A percentile compares a stretch with the other conserved stretches of the same genome.
Conservation (phyloP, 805 yeast genomes). For the Monosporozyma solicola region DNA sequence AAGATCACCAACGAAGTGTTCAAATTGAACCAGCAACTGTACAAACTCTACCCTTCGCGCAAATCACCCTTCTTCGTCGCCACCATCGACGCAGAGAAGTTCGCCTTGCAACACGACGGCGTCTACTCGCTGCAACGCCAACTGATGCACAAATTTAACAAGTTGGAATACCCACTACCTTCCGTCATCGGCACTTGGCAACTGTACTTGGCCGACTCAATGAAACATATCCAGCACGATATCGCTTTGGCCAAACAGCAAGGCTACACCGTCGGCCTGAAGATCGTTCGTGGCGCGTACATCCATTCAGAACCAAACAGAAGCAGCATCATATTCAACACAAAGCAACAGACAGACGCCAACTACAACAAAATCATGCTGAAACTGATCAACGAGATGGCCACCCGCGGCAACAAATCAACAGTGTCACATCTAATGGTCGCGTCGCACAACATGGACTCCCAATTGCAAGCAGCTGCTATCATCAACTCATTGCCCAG, state of each 20-base stretch:
- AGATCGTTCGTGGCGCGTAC: slow-evolving; percentile 92
- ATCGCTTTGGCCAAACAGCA: slow-evolving; percentile 51
- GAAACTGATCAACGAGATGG: slow-evolving; percentile 50
- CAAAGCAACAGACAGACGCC: slow-evolving; percentile 72
- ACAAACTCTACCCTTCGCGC: slow-evolving; percentile 51
- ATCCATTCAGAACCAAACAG: slow-evolving; percentile 81
- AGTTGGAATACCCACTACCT: slow-evolving; percentile 17
- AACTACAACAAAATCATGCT: slow-evolving; percentile 66
- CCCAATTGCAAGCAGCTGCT: slow-evolving; percentile 65
- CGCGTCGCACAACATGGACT: slow-evolving; percentile 79
- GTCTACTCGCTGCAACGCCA: slow-evolving; percentile 85
- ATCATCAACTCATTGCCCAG: slow-evolving; percentile 33
- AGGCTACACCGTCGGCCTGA: slow-evolving; percentile 69
- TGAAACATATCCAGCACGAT: slow-evolving; percentile 53
- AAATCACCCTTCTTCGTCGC: slow-evolving; percentile 63
- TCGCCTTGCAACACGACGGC: slow-evolving; percentile 70
- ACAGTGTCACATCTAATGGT: slow-evolving; percentile 73
- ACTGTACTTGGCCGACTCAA: slow-evolving; percentile 74
- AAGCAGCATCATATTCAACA: slow-evolving; percentile 52
- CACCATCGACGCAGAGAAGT: slow-evolving; percentile 87
- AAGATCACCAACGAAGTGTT: slow-evolving; percentile 49
- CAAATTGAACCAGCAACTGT: slow-evolving; percentile 42
- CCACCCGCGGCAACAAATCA: slow-evolving; percentile 36
- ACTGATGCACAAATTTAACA: slow-evolving; percentile 63
- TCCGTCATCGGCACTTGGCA: slow-evolving; percentile 88